Evolutionary conservation across 2,329 filamentous ascomycete genomes (phyloP).

Genomic region (Diplocarpon mali): DNA sequence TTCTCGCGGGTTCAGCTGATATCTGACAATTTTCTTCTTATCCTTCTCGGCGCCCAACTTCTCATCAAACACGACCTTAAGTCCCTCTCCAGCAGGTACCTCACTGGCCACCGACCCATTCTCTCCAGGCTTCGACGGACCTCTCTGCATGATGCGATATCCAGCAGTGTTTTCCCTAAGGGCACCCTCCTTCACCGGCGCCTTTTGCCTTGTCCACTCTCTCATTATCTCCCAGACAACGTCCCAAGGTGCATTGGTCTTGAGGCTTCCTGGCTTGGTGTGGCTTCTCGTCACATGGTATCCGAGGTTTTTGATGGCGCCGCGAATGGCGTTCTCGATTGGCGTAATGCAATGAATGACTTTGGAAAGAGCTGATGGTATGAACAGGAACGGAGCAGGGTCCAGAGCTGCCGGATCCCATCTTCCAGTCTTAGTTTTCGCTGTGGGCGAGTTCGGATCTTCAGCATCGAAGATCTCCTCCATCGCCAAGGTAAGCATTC

Average conservation of each 20-base stretch:
- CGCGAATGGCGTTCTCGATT: conserved; percentile 66
- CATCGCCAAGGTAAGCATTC: conserved; percentile 81
- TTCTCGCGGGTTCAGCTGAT: conserved; percentile 79
- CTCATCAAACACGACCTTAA: conserved; percentile 65
- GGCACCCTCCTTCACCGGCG: conserved; percentile 62
- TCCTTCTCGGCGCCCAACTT: conserved; percentile 58
- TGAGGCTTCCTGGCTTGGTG: conserved; percentile 79
- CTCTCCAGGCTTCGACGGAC: conserved; percentile 23
- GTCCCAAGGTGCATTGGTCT: conserved; percentile 85
- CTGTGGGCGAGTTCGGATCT: conserved; percentile 18
- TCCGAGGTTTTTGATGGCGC: conserved; percentile 69
- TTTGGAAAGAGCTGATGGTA: conserved; percentile 62
- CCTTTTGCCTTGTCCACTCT: conserved; percentile 77
- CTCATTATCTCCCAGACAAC: conserved; percentile 89
- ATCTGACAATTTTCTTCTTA: conserved; percentile 63
- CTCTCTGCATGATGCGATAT: conserved; percentile 50
- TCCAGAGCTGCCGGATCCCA: conserved; percentile 56
- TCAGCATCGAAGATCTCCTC: conserved; percentile 46
- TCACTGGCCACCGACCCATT: conserved; percentile 24
- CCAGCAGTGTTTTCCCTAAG: conserved; percentile 62
- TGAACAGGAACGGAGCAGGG: conserved; percentile 76
- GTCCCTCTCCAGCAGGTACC: conserved; percentile 12
- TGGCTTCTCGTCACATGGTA: conserved; percentile 81
- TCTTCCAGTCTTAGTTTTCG: conserved; percentile 32
- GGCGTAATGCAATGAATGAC: conserved; percentile 72